Conservation (phyloP, 768 basidiomycete genomes). For the Leccinum disarticulatum region DNA sequence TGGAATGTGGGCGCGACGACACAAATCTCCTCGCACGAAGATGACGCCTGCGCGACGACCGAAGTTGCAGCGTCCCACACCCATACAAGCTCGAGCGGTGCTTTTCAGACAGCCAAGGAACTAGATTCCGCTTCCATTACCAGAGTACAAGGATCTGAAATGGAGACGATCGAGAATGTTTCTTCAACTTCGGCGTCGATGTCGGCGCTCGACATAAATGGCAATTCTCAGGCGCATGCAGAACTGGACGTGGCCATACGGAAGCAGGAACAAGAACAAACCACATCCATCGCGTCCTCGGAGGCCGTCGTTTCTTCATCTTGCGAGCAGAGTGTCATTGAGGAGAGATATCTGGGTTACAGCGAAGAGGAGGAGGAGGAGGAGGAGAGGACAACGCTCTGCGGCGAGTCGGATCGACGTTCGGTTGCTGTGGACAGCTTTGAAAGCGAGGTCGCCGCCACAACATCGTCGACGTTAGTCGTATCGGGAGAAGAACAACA, state of each 20-base stretch:
- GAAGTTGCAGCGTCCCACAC: too few species aligned
- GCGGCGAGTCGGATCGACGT: too few species aligned
- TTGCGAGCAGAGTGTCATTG: not conserved
- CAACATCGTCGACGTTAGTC: not conserved
- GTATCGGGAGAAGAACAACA: not conserved
- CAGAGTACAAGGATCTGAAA: not conserved
- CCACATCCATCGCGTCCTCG: not conserved
- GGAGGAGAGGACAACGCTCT: not conserved
- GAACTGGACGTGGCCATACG: not conserved
- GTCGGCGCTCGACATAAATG: not conserved
- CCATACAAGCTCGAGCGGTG: too few species aligned
- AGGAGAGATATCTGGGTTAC: not conserved
- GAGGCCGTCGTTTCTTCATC: not conserved
- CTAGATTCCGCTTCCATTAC: not conserved
- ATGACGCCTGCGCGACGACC: too few species aligned
- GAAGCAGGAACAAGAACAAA: not conserved
- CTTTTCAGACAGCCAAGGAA: not conserved
- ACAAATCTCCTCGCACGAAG: too few species aligned
- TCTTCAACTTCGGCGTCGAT: not conserved
- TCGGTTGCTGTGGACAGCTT: not conserved
- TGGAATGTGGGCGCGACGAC: not conserved
- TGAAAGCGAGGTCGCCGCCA: not conserved
- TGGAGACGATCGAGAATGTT: not conserved
- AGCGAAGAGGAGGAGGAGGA: not conserved
- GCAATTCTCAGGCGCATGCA: not conserved